phyloP scores from a whole-genome alignment of 108 stramenopile genomes.

The Fragilariopsis cylindrus region DNA sequence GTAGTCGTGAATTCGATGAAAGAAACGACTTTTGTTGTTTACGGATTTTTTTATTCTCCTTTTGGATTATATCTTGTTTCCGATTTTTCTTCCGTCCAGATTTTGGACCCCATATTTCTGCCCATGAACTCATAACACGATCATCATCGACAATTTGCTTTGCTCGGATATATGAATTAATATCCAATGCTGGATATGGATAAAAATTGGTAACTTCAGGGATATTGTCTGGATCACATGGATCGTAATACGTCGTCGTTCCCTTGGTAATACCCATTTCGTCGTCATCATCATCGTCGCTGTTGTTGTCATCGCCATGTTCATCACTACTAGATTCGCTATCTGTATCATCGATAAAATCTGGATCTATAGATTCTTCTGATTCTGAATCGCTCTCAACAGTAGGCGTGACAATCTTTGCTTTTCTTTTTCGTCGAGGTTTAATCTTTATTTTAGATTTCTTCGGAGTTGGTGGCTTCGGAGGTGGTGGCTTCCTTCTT shows the following conservation, averaged over 20 bases:
- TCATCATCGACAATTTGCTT: slow-evolving; percentile 14
- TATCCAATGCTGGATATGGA: slow-evolving; percentile 26
- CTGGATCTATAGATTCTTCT: not conserved
- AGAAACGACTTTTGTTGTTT: not conserved
- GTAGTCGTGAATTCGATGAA: not conserved
- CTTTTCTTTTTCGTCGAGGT: not conserved
- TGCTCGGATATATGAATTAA: slow-evolving; percentile 16
- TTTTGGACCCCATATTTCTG: slow-evolving; percentile 17
- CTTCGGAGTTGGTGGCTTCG: not conserved
- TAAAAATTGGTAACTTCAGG: slow-evolving; percentile 13
- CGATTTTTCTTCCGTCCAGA: slow-evolving; percentile 3
- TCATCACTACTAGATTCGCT: slow-evolving; percentile 13
- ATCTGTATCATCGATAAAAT: not conserved
- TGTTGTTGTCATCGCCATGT: not conserved
- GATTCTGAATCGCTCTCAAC: slow-evolving; percentile 2
- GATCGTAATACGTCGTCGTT: not conserved
- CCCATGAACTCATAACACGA: slow-evolving; percentile 3
- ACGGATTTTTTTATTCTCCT: not conserved
- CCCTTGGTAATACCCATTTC: not conserved
- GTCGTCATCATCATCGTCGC: not conserved
- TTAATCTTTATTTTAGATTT: not conserved
- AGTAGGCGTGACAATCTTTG: not conserved
- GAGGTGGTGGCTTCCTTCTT: not conserved
- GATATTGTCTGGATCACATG: not conserved
- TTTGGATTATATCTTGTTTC: slow-evolving; percentile 1